These are phyloP conservation scores for Fusarium hostae DNA, from an alignment of 2,329 filamentous ascomycete species.

Conservation along the genomic window DNA sequence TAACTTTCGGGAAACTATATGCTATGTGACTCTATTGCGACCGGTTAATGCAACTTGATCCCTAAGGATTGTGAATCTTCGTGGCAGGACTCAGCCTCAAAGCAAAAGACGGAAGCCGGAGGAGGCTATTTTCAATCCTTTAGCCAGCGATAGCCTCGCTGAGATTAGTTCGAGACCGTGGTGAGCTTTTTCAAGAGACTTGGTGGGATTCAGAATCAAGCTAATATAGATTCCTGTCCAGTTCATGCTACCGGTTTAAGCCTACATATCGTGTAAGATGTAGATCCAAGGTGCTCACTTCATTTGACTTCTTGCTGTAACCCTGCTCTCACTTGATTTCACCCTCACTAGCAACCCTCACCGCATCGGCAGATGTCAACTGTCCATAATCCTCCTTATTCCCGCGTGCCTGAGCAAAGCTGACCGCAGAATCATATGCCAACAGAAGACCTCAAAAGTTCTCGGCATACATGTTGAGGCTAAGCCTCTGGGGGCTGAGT, in stretches of 20 bases:
- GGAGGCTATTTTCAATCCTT: fast-evolving
- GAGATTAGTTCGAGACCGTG: fast-evolving
- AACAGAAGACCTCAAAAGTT: neutral
- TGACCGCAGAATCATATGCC: neutral
- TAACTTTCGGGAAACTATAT: neutral
- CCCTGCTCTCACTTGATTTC: neutral
- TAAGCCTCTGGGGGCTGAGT: neutral
- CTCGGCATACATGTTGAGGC: neutral
- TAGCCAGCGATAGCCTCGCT: fast-evolving
- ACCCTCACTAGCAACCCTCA: neutral
- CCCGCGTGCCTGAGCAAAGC: neutral
- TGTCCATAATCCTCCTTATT: neutral
- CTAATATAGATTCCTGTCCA: no score
- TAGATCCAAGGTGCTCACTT: neutral
- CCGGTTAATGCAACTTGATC: neutral
- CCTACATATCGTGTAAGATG: no score
- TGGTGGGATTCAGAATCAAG: neutral
- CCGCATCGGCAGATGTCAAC: neutral
- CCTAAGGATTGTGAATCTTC: neutral
- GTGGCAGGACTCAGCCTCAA: neutral
- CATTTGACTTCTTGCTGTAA: neutral
- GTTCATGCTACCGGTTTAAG: neutral
- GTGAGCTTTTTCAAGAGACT: no score
- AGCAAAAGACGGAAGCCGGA: neutral
- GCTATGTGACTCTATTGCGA: fast-evolving